Percentiles rank a stretch among this genome's conserved stretches.
These are phyloP conservation scores for Dendrothele bispora DNA, from an alignment of 768 basidiomycete genomes.

Conservation along the genomic window DNA sequence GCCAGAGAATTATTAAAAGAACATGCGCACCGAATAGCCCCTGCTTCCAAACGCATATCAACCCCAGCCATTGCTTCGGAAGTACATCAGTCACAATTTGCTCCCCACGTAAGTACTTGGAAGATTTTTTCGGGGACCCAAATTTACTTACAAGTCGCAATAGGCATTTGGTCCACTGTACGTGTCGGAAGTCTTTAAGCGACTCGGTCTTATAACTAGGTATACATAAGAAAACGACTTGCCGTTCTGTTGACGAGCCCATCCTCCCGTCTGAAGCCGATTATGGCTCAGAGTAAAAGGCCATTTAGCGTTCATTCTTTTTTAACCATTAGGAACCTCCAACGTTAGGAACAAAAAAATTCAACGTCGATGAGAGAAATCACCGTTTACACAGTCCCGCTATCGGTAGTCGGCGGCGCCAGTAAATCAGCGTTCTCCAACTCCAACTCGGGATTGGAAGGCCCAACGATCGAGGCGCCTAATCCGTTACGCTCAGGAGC, in stretches of 20 bases:
- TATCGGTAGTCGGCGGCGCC: conserved; percentile 46
- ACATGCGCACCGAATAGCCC: conserved; percentile 42
- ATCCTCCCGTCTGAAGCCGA: conserved; percentile 57
- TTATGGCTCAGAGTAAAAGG: conserved; percentile 56
- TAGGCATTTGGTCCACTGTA: conserved; percentile 46
- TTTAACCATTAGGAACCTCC: too few species aligned
- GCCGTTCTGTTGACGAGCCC: conserved; percentile 60
- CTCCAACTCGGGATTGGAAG: conserved; percentile 39
- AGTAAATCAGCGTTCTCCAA: conserved; percentile 42
- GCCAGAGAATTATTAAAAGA: neutral
- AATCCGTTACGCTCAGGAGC: conserved; percentile 36
- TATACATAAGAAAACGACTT: conserved; percentile 6
- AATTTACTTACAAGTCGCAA: conserved; percentile 44
- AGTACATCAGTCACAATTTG: neutral
- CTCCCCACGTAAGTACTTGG: neutral
- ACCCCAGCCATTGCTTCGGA: conserved; percentile 41
- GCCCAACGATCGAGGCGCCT: conserved; percentile 44
- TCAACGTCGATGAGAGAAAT: too few species aligned
- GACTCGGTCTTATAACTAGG: neutral
- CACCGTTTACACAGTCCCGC: conserved; percentile 43
- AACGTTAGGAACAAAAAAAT: neutral
- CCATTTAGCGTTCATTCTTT: conserved; percentile 57
- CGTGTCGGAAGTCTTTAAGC: neutral
- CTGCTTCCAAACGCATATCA: conserved; percentile 53
- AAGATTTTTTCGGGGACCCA: neutral